Evolutionary conservation across 768 basidiomycete genomes (phyloP).

Genomic region (Lactarius akahatsu): DNA sequence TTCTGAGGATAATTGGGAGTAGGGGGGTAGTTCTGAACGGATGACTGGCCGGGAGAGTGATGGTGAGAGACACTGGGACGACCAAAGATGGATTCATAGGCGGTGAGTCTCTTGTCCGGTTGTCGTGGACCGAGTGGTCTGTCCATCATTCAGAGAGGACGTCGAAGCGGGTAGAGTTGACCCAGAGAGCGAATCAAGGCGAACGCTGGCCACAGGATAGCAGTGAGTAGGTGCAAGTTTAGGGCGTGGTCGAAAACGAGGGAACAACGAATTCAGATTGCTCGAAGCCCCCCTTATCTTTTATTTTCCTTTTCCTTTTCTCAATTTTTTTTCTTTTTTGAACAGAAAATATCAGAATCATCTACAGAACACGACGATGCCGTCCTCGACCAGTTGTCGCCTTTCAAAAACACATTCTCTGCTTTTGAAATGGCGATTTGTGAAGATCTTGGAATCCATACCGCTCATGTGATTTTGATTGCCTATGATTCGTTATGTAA

Average conservation of each 20-base stretch:
- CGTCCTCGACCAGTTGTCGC: neutral
- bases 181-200: neutral
- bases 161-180: conserved; percentile 2
- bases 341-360: neutral
- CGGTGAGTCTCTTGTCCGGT: conserved; percentile 72
- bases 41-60: conserved; percentile 31
- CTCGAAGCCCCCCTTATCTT: neutral
- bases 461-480: conserved; percentile 2
- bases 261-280: neutral
- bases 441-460: neutral
- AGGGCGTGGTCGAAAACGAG: conserved; percentile 12
- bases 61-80: conserved; percentile 64
- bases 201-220: neutral
- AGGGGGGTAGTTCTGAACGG: conserved; percentile 28
- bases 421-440: neutral
- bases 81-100: conserved; percentile 88
- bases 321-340: too few relatives aligned
- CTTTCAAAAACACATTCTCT: neutral
- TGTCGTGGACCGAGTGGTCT: conserved; percentile 58
- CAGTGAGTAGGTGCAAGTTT: neutral
- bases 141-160: conserved; percentile 41
- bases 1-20: conserved; percentile 29
- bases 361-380: neutral
- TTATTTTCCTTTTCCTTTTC: neutral
- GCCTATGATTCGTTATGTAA: neutral